Percentiles rank a stretch among this genome's conserved stretches.
phyloP scores from a whole-genome alignment of 345 rosid species.

The Eucalyptus victrix region DNA sequence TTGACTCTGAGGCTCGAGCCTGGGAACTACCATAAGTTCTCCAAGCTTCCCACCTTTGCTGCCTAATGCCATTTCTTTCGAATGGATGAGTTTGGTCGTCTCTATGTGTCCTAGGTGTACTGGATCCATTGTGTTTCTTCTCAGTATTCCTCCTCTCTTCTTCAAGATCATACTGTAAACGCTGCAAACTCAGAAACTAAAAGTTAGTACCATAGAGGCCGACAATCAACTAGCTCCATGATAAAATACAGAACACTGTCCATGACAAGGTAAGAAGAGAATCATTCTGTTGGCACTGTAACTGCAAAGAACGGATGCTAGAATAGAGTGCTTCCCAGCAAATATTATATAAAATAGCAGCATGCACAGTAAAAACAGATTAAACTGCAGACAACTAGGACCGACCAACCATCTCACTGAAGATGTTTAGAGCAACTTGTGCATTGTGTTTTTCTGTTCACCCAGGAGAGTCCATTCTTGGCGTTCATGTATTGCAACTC shows the following conservation, averaged over 20 bases:
- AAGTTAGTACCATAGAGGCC: neutral
- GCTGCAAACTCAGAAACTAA: slow-evolving; percentile 26
- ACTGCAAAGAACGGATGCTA: neutral
- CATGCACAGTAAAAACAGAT: neutral
- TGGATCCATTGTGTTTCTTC: slow-evolving; percentile 48
- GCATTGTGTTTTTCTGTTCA: neutral
- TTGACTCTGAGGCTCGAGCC: slow-evolving; percentile 19
- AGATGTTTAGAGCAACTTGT: neutral
- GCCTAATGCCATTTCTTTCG: slow-evolving; percentile 32
- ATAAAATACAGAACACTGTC: neutral
- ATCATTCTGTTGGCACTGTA: neutral
- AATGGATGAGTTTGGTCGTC: slow-evolving; percentile 38
- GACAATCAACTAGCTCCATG: neutral
- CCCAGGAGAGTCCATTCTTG: neutral
- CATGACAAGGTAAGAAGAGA: neutral
- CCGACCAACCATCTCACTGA: neutral
- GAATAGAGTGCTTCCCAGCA: neutral
- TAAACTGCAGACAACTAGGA: neutral
- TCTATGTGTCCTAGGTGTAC: slow-evolving; percentile 28
- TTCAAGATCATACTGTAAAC: slow-evolving; percentile 68
- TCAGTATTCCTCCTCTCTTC: slow-evolving; percentile 59
- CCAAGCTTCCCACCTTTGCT: slow-evolving; percentile 37
- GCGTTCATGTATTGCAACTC: neutral
- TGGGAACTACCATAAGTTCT: slow-evolving; percentile 22
- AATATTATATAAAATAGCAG: neutral